A percentile compares a stretch with the other conserved stretches of the same genome.
Conservation (phyloP, 1,284 basidiomycete genomes). For the Apiotrichum laibachii region DNA sequence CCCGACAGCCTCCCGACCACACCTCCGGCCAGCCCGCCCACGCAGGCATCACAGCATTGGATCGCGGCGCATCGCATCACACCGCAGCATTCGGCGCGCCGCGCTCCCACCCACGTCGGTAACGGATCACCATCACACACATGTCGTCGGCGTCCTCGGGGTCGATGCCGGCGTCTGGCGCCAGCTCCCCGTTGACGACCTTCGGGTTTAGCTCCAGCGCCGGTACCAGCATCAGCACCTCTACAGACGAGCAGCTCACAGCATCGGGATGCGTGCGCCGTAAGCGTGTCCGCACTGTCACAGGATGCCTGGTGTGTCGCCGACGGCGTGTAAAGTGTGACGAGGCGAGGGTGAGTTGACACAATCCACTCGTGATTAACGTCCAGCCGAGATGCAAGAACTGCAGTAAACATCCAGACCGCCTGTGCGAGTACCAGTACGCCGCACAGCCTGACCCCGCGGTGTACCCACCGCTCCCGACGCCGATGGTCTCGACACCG, state of each 20-base stretch:
- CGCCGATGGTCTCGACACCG: background rate
- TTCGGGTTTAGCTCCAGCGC: too few species aligned
- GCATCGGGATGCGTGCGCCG: conserved; percentile 4
- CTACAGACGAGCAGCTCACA: background rate
- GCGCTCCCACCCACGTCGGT: too few species aligned
- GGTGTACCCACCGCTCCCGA: background rate
- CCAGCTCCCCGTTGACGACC: too few species aligned
- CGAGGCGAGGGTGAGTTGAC: conserved; percentile 5
- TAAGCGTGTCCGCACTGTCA: conserved; percentile 15
- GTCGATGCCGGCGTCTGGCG: too few species aligned
- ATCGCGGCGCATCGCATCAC: too few species aligned
- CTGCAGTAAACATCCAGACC: conserved; percentile 9
- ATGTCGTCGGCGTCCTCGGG: too few species aligned
- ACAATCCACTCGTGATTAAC: background rate
- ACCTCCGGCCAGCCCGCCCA: too few species aligned
- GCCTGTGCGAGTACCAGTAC: conserved; percentile 15
- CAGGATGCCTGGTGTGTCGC: conserved; percentile 11
- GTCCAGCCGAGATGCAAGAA: conserved; percentile 9
- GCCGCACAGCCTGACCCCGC: conserved; percentile 1
- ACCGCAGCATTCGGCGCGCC: too few species aligned
- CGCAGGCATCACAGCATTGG: too few species aligned
- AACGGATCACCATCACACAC: too few species aligned
- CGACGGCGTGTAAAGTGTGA: conserved; percentile 12
- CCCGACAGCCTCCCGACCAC: too few species aligned
- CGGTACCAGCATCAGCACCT: too few species aligned